Conservation (phyloP, 1,284 basidiomycete species). For the Microbotryum violaceum region DNA sequence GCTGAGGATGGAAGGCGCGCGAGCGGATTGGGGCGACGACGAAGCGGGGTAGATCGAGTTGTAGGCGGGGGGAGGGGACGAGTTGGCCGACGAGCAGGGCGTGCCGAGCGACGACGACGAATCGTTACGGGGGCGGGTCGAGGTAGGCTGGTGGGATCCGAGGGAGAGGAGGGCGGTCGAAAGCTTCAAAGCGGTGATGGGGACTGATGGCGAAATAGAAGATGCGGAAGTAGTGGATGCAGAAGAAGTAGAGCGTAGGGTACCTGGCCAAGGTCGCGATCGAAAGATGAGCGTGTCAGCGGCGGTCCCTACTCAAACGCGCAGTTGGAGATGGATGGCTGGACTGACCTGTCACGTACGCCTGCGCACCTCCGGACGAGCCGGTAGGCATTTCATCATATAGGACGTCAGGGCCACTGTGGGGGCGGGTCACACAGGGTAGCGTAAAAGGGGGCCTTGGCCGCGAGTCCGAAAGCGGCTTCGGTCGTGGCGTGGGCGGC, state of each 20-base stretch:
- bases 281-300: too few relatives aligned
- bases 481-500: background rate
- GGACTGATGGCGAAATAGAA: background rate
- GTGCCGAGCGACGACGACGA: background rate
- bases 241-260: background rate
- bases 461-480: background rate
- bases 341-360: background rate
- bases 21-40: constrained; percentile 13
- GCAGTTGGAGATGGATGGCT: background rate
- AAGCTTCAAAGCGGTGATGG: background rate
- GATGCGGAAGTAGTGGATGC: background rate
- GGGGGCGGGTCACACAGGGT: constrained; percentile 5
- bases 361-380: background rate
- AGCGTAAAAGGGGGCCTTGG: background rate
- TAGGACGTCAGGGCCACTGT: background rate
- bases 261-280: too few relatives aligned
- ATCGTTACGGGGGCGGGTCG: too few relatives aligned
- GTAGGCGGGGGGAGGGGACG: constrained; percentile 24
- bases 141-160: constrained; percentile 3
- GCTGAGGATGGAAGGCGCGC: constrained; percentile 12
- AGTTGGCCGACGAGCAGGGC: constrained; percentile 4
- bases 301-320: background rate
- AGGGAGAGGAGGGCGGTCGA: background rate
- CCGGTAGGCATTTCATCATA: constrained; percentile 1
- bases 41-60: constrained; percentile 26